phyloP scores from a whole-genome alignment of 129 eudicot genomes.

The Tanacetum coccineum region DNA sequence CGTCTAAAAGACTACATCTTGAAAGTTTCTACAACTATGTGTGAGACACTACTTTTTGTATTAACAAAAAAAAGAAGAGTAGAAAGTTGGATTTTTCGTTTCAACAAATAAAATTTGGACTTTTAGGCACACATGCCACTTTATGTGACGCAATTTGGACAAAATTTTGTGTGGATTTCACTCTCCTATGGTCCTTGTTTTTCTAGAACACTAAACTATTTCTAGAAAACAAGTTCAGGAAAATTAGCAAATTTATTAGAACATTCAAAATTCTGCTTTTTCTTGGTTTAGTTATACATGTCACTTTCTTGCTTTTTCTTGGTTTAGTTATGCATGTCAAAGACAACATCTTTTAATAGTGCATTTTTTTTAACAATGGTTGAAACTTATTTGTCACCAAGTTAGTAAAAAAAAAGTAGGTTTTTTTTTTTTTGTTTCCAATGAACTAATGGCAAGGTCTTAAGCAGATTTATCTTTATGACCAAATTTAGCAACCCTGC shows the following conservation, averaged over 20 bases:
- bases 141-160: constrained; percentile 10
- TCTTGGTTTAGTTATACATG: too few relatives aligned
- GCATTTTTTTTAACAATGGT: background rate
- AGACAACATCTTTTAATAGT: background rate
- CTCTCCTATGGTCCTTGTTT: background rate
- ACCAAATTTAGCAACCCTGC: background rate
- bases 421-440: background rate
- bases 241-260: background rate
- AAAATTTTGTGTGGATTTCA: constrained; percentile 12
- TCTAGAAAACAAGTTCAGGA: background rate
- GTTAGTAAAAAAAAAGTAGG: background rate
- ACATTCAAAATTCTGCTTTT: too few relatives aligned
- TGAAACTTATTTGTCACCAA: background rate
- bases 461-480: background rate
- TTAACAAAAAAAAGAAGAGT: background rate
- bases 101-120: constrained; percentile 10
- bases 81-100: constrained; percentile 18
- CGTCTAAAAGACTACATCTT: background rate
- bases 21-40: constrained; percentile 2
- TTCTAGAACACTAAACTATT: background rate
- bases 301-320: too few relatives aligned
- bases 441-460: background rate
- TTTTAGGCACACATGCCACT: background rate
- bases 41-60: background rate
- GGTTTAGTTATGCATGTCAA: too few relatives aligned